These are phyloP conservation scores for Protomyces arabidopsidicola DNA, from an alignment of 1,139 yeast species.

Conservation along the genomic window DNA sequence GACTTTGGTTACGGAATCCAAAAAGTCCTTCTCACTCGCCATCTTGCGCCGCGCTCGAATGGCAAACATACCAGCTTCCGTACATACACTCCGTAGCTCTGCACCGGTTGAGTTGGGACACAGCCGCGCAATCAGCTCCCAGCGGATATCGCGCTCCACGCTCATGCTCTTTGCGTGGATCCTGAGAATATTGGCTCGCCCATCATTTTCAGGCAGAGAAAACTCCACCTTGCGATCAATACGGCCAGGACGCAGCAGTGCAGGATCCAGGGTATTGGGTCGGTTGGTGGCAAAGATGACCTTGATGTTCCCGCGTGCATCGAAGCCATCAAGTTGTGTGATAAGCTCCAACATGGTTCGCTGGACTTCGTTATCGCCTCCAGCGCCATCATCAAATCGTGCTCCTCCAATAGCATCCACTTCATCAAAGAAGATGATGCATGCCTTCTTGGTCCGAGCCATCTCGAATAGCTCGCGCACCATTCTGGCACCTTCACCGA, in stretches of 20 bases:
- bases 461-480: constrained; percentile 95
- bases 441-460: constrained; percentile 97
- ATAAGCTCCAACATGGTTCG: constrained; percentile 97
- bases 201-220: constrained; percentile 91
- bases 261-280: constrained; percentile 97
- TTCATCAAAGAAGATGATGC: constrained; percentile 94
- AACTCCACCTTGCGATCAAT: constrained; percentile 97
- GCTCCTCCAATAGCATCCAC: constrained; percentile 99
- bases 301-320: constrained; percentile 95
- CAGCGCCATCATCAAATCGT: constrained; percentile 98
- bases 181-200: constrained; percentile 93
- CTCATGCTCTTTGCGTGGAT: constrained; percentile 96
- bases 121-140: constrained; percentile 94
- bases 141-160: constrained; percentile 91
- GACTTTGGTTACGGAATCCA: constrained; percentile 95
- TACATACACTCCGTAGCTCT: constrained; percentile 90
- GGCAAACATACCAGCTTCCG: constrained; percentile 99
- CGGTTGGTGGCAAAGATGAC: constrained; percentile 99
- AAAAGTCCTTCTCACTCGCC: constrained; percentile 94
- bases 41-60: constrained; percentile 97
- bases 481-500: constrained; percentile 99
- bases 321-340: constrained; percentile 96
- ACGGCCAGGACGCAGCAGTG: constrained; percentile 95
- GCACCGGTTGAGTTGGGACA: constrained; percentile 99
- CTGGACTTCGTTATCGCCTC: constrained; percentile 98